Conservation (phyloP, 306 rosid species). For the Cucurbita moschata region DNA sequence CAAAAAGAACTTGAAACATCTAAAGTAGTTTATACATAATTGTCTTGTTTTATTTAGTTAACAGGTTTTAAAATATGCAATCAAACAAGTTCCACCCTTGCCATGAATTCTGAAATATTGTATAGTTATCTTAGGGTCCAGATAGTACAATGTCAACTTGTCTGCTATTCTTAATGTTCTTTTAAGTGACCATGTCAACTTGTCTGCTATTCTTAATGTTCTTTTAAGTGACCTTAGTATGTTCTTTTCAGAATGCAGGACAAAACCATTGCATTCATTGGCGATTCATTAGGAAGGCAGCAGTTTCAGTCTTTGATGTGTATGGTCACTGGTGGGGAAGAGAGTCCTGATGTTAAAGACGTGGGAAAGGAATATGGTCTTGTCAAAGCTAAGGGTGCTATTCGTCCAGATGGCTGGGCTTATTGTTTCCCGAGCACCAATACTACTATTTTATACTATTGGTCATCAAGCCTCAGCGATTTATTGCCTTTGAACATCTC, state of each 20-base stretch:
- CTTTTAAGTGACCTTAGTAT: not conserved
- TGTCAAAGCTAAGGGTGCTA: conserved; percentile 54
- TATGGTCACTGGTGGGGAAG: conserved; percentile 67
- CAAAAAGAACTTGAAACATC: not conserved
- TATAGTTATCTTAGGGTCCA: not conserved
- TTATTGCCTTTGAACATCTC: conserved; percentile 41
- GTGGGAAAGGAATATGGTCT: conserved; percentile 72
- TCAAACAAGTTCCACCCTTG: not conserved
- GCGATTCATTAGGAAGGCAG: conserved; percentile 86
- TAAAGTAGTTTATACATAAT: not conserved
- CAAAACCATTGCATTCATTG: conserved; percentile 75
- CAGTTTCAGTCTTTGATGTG: conserved; percentile 95
- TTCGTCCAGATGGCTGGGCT: conserved; percentile 95
- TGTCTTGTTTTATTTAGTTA: not conserved
- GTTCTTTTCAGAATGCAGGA: conserved; percentile 54
- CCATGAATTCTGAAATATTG: not conserved
- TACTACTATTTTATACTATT: conserved; percentile 74
- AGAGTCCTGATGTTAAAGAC: conserved; percentile 44
- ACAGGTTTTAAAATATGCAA: not conserved
- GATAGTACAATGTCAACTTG: not conserved
- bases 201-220: not conserved
- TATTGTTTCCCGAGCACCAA: conserved; percentile 62
- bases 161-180: too few relatives aligned
- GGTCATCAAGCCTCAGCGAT: conserved; percentile 85
- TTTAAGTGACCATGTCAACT: not conserved